phyloP scores from a whole-genome alignment of 2,329 filamentous ascomycete genomes.

The Fusarium brachygibbosum region DNA sequence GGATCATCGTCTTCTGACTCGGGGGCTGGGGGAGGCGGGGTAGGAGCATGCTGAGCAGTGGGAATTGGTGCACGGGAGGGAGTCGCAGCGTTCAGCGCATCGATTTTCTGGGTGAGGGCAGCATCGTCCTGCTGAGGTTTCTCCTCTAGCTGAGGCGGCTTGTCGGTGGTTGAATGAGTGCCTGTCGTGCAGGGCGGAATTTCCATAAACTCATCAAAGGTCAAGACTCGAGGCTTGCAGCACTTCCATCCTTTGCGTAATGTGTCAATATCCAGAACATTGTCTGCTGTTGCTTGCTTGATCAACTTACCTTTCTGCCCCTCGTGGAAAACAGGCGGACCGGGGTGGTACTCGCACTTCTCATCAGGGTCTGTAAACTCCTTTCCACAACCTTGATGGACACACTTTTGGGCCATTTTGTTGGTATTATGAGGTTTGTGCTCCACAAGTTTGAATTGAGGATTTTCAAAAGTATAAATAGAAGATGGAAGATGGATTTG shows the following conservation, averaged over 20 bases:
- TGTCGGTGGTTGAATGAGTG: constrained; percentile 89
- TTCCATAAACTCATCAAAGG: constrained; percentile 96
- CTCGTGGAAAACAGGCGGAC: constrained; percentile 95
- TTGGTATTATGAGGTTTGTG: neutral
- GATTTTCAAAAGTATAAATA: constrained; percentile 13
- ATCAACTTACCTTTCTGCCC: constrained; percentile 87
- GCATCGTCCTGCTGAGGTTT: constrained; percentile 62
- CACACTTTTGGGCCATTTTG: constrained; percentile 84
- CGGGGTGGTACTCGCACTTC: constrained; percentile 91
- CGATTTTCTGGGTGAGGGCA: constrained; percentile 60
- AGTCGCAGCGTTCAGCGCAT: constrained; percentile 66
- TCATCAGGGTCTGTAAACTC: constrained; percentile 84
- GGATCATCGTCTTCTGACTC: constrained; percentile 93
- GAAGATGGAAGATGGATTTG: constrained; percentile 19
- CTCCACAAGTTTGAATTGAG: constrained; percentile 16
- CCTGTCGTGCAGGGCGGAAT: constrained; percentile 95
- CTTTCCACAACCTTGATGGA: constrained; percentile 97
- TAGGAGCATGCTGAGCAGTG: constrained; percentile 62
- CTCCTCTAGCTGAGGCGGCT: constrained; percentile 72
- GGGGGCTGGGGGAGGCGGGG: constrained; percentile 71
- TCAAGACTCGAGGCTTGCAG: constrained; percentile 96
- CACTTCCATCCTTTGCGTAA: constrained; percentile 89
- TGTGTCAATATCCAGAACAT: constrained; percentile 5
- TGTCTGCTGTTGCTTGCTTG: neutral
- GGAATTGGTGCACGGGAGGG: constrained; percentile 58